Evolutionary conservation across 1,284 basidiomycete species (phyloP), one percentile per base, ranked within the genome.

Genomic region (Rhodotorula sp.): DNA sequence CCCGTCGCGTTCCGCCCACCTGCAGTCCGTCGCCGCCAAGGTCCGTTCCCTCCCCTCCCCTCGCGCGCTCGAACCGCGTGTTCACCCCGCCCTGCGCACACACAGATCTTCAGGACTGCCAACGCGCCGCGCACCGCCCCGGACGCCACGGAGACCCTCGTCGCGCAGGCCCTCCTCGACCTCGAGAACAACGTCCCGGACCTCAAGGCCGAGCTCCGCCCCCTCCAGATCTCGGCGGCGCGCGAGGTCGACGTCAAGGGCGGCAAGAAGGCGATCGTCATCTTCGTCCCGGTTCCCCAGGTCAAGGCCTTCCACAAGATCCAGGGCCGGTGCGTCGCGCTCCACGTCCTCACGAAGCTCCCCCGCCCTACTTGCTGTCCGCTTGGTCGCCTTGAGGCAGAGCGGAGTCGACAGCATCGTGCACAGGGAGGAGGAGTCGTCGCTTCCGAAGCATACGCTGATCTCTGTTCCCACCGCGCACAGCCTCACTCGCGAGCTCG

Each of bases 261-360:
- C 79, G 94, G 94, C 82, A 98, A 97, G 88, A 99, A 98, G 87
- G 97, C 97, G 66, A 96, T 99, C 80, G 94, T 99, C 78, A 86
- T 99, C 84, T 99, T 99, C 81, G 95, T 99, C 70, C 97, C 97
- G 76, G 91, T 97, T 72, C 94, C 96, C 79, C 93, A 96, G 85
- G 84, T 97, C 84, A 98, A 97, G 87, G 97, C 96, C 57, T 99
- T 96, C 91, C 93, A 92, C 87, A 99, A 97, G 86, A 87, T 99
- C 80, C 97, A 99, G 86, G 89, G 90, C 83, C 91, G 96, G 62
- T 63, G 21, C 39, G 62, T 63, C 19, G 5, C 1, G 0, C 2
- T 29, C 15, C n/a, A 6, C n/a, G 10, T 13, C 10, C 27, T 34
- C 22, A 6, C 21, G 27, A 7, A 22, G 8, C 50, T 9, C 55